These are phyloP conservation scores for Salix udensis DNA, from an alignment of 345 rosid genomes.

Conservation along the genomic window DNA sequence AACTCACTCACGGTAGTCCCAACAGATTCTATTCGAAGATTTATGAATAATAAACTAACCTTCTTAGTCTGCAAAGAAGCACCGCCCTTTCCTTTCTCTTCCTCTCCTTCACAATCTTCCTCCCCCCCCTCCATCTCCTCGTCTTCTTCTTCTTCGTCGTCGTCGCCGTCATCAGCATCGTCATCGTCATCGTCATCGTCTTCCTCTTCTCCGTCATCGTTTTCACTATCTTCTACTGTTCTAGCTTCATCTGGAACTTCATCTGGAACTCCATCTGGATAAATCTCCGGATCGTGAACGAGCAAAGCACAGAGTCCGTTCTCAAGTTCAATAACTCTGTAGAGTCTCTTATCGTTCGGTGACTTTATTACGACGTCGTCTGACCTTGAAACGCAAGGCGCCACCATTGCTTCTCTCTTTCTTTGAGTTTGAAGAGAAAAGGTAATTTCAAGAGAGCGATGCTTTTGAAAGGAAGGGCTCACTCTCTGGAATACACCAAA, in stretches of 20 bases:
- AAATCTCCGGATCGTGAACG: constrained; percentile 93
- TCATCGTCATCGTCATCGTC: constrained; percentile 35
- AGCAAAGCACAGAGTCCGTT: constrained; percentile 82
- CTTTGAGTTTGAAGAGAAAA: too few species aligned
- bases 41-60: constrained; percentile 26
- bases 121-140: constrained; percentile 32
- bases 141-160: constrained; percentile 16
- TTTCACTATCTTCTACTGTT: constrained; percentile 28
- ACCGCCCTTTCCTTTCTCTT: constrained; percentile 25
- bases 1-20: not conserved
- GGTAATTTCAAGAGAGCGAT: not conserved
- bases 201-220: constrained; percentile 24
- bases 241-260: constrained; percentile 1
- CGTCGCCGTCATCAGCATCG: constrained; percentile 21
- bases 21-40: not conserved
- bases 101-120: constrained; percentile 15
- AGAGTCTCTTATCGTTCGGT: constrained; percentile 70
- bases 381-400: constrained; percentile 9
- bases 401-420: not conserved
- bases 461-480: not conserved
- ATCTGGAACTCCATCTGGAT: constrained; percentile 28
- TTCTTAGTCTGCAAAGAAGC: constrained; percentile 64
- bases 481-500: not conserved
- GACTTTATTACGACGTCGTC: constrained; percentile 73
- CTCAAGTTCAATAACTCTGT: constrained; percentile 61